A percentile compares a stretch with the other conserved stretches of the same genome.
These are phyloP conservation scores for Halocafeteria seosinensis DNA, from an alignment of 108 stramenopile genomes.

Conservation along the genomic window DNA sequence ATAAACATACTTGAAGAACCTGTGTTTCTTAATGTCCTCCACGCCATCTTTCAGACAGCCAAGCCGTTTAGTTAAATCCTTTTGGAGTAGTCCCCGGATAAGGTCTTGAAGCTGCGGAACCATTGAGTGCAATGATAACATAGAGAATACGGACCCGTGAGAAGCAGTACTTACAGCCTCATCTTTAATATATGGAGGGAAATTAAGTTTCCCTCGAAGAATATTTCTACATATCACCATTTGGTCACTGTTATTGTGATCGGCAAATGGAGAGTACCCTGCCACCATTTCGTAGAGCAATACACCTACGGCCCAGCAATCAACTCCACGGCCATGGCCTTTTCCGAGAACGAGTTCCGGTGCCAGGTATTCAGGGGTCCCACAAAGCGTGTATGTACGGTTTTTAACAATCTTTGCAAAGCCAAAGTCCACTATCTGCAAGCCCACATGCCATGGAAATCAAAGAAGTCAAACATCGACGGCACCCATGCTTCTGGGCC, in stretches of 20 bases:
- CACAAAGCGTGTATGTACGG: conserved; percentile 77
- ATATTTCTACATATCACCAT: conserved; percentile 61
- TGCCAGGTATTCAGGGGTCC: conserved; percentile 83
- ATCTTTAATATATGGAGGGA: conserved; percentile 2
- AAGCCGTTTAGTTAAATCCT: conserved; percentile 22
- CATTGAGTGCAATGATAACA: too few relatives aligned
- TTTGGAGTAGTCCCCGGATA: conserved; percentile 21
- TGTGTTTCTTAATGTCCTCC: conserved; percentile 71
- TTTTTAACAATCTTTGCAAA: conserved; percentile 62
- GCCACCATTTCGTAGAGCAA: conserved; percentile 60
- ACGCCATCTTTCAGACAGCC: conserved; percentile 26
- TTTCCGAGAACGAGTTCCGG: conserved; percentile 50
- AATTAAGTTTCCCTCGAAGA: conserved; percentile 48
- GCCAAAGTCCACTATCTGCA: conserved; percentile 74
- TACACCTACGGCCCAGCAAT: conserved; percentile 62
- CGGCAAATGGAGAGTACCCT: conserved; percentile 82
- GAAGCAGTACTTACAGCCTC: too few relatives aligned
- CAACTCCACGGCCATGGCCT: conserved; percentile 40
- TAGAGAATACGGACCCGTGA: too few relatives aligned
- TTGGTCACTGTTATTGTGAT: conserved; percentile 49
- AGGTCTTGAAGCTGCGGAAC: conserved; percentile 18
- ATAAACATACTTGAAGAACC: conserved; percentile 41
- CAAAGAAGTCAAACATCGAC: too few relatives aligned
- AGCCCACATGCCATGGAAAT: too few relatives aligned
- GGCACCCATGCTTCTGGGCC: too few relatives aligned